Percentiles rank a stretch among this genome's conserved stretches.
These are phyloP conservation scores for Trypanosoma congolense DNA, from an alignment of 208 protist species.

Conservation along the genomic window DNA sequence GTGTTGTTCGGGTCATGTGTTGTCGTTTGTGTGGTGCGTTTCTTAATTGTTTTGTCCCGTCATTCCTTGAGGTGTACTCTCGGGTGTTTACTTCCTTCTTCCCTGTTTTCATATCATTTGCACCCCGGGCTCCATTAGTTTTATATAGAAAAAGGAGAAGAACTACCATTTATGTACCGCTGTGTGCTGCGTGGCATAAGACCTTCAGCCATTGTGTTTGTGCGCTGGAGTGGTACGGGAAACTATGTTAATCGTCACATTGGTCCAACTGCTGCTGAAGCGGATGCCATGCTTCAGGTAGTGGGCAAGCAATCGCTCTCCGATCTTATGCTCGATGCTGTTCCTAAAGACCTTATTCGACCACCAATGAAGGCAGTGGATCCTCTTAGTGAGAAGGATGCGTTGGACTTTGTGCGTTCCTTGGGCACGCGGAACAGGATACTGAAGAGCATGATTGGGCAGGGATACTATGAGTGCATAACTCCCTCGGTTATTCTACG, in stretches of 20 bases:
- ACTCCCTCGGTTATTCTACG: conserved; percentile 91
- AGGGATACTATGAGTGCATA: conserved; percentile 92
- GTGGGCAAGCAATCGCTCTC: conserved; percentile 71
- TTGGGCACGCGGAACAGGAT: conserved; percentile 82
- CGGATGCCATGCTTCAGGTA: conserved; percentile 83
- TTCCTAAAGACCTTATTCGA: conserved; percentile 72
- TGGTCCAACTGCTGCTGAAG: conserved; percentile 77
- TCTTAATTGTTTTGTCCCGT: too few species aligned
- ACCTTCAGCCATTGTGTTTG: conserved; percentile 4
- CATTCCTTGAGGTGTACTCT: too few species aligned
- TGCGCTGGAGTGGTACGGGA: conserved; percentile 64
- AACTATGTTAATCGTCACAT: conserved; percentile 90
- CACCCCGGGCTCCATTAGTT: too few species aligned
- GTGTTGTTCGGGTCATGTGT: too few species aligned
- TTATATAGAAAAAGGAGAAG: too few species aligned
- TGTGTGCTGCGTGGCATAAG: conserved; percentile 17
- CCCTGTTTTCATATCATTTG: too few species aligned
- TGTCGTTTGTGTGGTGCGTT: too few species aligned
- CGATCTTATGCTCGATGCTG: conserved; percentile 63
- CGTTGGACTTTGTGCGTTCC: conserved; percentile 49
- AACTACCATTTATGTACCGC: conserved; percentile 30
- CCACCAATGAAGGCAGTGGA: conserved; percentile 37
- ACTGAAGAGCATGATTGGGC: conserved; percentile 89
- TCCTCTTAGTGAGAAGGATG: conserved; percentile 68
- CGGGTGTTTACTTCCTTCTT: too few species aligned